Evolutionary conservation across 805 yeast genomes (phyloP), one percentile per base, ranked within the genome.

Genomic region (Phaffomyces antillensis): DNA sequence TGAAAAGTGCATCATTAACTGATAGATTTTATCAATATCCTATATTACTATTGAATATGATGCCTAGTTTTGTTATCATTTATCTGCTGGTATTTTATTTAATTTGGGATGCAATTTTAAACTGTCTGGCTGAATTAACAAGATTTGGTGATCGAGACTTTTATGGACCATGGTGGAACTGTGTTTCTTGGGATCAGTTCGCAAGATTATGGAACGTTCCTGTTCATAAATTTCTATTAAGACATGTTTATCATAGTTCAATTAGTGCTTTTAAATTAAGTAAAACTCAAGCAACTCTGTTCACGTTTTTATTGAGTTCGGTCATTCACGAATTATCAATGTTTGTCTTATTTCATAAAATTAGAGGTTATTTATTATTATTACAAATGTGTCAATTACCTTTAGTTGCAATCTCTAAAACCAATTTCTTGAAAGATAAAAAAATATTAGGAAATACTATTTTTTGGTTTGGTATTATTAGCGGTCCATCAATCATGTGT

Each of bases 111-210:
- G 83, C 91, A 7, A 91, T 91, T 41, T 69, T 90, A 54, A 91
- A 90, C 59, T 83, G 85, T 23, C 76, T 95, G 54, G 98, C 96
- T 0, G 99, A 93, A 61, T 68, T 91, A 34, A 82, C 96, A 15
- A 59, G 73, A 42, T 95, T 82, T 65, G 96, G 87, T 5, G 97
- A 93, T 61, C 77, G 99, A 41, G 85, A 85, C 52, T 93, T 93
- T 63, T 93, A 95, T 60, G 91, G 95, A 4, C 86, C 88, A 37
- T 95, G 99, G 99, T 93, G 99, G 99, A 87, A 90, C 55, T 86
- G 95, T 49, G 79, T 83, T 17, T 84, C 87, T 36, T 93, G 97
- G 96, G 86, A 86, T 46, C 90, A 90, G 60, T 93, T 86, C 62
- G 83, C 96, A 11, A 73, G 97, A 52, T 80, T 85, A 50, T 95